A percentile compares a stretch with the other conserved stretches of the same genome.
Conservation (phyloP, 2,329 filamentous ascomycete species). For the Fusarium sp. region DNA sequence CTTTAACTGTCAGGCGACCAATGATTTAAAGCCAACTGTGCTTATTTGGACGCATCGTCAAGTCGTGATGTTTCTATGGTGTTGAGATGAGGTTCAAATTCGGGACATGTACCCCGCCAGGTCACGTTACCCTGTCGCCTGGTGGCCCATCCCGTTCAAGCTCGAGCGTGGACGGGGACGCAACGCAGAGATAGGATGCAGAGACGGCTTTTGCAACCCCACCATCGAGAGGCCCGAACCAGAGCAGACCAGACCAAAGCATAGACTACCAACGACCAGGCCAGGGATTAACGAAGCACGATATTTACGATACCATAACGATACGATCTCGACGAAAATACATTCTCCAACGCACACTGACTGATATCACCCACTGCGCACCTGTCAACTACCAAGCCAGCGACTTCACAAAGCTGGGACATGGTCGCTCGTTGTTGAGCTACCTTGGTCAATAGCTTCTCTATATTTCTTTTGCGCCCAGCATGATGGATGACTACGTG, state of each 20-base stretch:
- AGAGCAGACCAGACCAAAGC: background rate
- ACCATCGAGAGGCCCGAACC: conserved; percentile 28
- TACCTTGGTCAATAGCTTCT: conserved; percentile 22
- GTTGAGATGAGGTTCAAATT: conserved; percentile 4
- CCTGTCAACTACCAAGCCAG: conserved; percentile 1
- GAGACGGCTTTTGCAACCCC: conserved; percentile 35
- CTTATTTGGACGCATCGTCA: background rate
- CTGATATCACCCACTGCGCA: conserved; percentile 15
- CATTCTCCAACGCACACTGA: background rate
- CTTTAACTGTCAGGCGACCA: background rate
- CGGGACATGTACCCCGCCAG: conserved; percentile 21
- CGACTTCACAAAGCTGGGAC: conserved; percentile 28
- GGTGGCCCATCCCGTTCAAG: background rate
- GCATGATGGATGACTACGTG: conserved; percentile 92
- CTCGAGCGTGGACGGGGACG: conserved; percentile 4
- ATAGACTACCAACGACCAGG: conserved; percentile 8
- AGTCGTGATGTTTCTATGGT: conserved; percentile 8
- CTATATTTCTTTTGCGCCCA: conserved; percentile 19
- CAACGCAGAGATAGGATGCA: conserved; percentile 8
- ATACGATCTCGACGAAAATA: conserved; percentile 5
- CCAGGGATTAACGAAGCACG: conserved; percentile 22
- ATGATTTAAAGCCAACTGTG: background rate
- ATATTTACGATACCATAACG: conserved; percentile 20
- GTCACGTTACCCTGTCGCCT: conserved; percentile 40
- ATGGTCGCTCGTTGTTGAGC: conserved; percentile 45